These are phyloP conservation scores for Boletellus ananas DNA, from an alignment of 768 basidiomycete species.

Conservation along the genomic window DNA sequence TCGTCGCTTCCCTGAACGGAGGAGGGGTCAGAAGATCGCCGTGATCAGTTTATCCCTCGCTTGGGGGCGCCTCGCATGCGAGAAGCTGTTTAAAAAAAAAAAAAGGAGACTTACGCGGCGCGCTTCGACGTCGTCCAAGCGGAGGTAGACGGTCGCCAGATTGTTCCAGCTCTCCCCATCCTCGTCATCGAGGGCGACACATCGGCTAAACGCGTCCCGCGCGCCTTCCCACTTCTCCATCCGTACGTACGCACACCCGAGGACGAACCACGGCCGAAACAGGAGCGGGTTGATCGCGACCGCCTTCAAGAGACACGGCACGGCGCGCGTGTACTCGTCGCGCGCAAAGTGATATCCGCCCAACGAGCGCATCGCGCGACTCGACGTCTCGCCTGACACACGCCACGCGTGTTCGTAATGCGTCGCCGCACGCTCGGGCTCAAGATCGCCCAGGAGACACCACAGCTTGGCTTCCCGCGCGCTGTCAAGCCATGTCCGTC, in stretches of 20 bases:
- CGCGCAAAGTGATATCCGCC: constrained; percentile 79
- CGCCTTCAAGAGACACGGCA: constrained; percentile 65
- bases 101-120: constrained; percentile 18
- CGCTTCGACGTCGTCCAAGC: constrained; percentile 50
- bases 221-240: constrained; percentile 82
- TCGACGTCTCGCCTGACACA: constrained; percentile 75
- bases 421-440: constrained; percentile 60
- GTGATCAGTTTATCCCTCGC: constrained; percentile 6
- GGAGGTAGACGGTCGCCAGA: constrained; percentile 89
- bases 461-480: constrained; percentile 86
- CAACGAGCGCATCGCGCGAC: constrained; percentile 87
- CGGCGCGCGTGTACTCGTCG: constrained; percentile 59
- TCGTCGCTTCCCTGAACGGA: constrained; percentile 23
- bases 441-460: constrained; percentile 93
- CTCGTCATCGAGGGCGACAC: constrained; percentile 90
- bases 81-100: too few species aligned
- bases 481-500: constrained; percentile 49
- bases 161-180: constrained; percentile 99
- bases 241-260: constrained; percentile 90
- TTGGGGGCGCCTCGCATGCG: too few species aligned
- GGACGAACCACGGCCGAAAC: constrained; percentile 89
- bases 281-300: constrained; percentile 87
- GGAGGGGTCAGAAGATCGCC: not conserved
- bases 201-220: constrained; percentile 76
- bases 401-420: constrained; percentile 87